Percentiles rank a stretch among this genome's conserved stretches.
These are phyloP conservation scores for Lactarius psammicola DNA, from an alignment of 768 basidiomycete genomes.

Conservation along the genomic window DNA sequence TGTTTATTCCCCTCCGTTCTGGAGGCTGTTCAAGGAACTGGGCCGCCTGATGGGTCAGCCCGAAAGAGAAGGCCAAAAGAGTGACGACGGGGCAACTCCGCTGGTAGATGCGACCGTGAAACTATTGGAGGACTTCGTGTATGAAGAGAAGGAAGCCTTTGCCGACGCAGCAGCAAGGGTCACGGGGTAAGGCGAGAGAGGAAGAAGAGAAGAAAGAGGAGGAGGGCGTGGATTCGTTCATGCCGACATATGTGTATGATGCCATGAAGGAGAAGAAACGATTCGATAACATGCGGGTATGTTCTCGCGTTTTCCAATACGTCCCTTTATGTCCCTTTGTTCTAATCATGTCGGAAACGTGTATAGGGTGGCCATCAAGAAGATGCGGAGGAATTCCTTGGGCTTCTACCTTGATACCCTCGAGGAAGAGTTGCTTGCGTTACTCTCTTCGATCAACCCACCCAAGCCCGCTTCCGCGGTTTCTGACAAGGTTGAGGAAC, in stretches of 20 bases:
- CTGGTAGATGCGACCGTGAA: constrained; percentile 65
- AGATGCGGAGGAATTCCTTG: constrained; percentile 97
- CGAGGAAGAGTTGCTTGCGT: constrained; percentile 81
- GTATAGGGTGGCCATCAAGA: constrained; percentile 87
- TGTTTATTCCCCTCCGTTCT: constrained; percentile 87
- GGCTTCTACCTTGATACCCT: constrained; percentile 94
- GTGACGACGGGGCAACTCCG: constrained; percentile 40
- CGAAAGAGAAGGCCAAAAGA: constrained; percentile 35
- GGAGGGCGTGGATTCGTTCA: constrained; percentile 62
- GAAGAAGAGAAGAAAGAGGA: constrained; percentile 48
- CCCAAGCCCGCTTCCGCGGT: constrained; percentile 36
- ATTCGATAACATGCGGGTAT: constrained; percentile 88
- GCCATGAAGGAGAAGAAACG: constrained; percentile 91
- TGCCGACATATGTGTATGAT: constrained; percentile 85
- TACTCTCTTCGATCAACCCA: constrained; percentile 54
- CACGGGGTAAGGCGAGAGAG: constrained; percentile 41
- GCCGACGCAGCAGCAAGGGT: constrained; percentile 27
- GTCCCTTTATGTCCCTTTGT: background rate
- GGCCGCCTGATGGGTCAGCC: constrained; percentile 46
- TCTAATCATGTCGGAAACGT: constrained; percentile 16
- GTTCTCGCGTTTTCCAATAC: constrained; percentile 31
- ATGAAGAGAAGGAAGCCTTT: constrained; percentile 35
- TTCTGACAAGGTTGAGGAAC: constrained; percentile 42
- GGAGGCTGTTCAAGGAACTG: constrained; percentile 70
- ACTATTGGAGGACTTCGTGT: constrained; percentile 76